Base-by-base conservation (phyloP, 352 stramenopile genomes). In the Aphanomyces stellatus region DNA sequence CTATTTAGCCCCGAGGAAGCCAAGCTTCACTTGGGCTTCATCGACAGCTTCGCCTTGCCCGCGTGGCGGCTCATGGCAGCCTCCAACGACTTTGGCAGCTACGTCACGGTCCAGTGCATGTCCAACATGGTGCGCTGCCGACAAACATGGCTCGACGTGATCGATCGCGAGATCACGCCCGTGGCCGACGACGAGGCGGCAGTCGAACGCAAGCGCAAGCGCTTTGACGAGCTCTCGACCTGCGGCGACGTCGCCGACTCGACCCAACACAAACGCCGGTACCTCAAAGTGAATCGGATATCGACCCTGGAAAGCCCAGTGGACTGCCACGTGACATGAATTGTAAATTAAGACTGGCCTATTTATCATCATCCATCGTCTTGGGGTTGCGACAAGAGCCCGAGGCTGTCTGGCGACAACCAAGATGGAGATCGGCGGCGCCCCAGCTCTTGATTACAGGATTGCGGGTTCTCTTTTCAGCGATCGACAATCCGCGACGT, bases 21-120 rank as follows among this genome's bases (percentile, higher is more conserved):
- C 13, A 31, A 34, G 7, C n/a, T 67, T 17, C 60, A 67, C 35
- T 41, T 67, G 30, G 60, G 25, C 22, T 67, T 67, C 34, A 57
- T 67, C 27, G 60, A 67, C 22, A 17, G n/a, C 19, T 67, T 57
- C 34, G 40, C 30, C 11, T 22, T 24, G 19, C 37, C 48, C 10
- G 41, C 41, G 17, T 67, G 60, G 60, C 43, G 41, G 6, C 49
- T 57, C 30, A 15, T 57, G 27, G 11, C 25, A 17, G 30, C 30
- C 22, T 57, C 49, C 7, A 34, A 22, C 11, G 17, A 37, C 11
- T 57, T 57, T 37, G 49, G 19, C 49, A 24, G 8, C 13, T 57
- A 57, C 30, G 49, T 57, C 19, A 57, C 49, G 5, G 19, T 22
- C 13, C 49, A 57, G 25, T 57, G 49, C 49, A 57, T 57, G 49